A percentile compares a stretch with the other conserved stretches of the same genome.
Conservation (phyloP, 75 land plant genomes). For the Gnetum montanum region DNA sequence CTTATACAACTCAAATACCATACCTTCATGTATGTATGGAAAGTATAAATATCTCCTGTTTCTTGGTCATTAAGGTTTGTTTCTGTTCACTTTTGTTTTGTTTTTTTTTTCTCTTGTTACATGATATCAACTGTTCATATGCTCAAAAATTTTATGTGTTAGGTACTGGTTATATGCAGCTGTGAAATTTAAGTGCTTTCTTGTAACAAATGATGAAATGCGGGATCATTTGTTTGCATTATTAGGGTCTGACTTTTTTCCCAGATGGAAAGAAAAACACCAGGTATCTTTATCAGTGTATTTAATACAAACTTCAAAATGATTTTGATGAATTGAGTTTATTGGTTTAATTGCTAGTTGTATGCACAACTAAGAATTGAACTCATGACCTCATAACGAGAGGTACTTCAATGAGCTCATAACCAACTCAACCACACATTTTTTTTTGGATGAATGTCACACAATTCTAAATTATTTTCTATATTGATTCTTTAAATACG, state of each 20-base stretch:
- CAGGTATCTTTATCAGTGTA: conserved; percentile 39
- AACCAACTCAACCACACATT: too few species aligned
- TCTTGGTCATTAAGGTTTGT: too few species aligned
- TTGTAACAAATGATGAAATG: conserved; percentile 99
- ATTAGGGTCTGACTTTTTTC: conserved; percentile 71
- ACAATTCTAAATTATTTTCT: too few species aligned
- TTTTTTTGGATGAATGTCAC: too few species aligned
- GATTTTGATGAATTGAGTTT: background rate
- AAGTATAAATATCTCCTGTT: too few species aligned
- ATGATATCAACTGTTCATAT: background rate
- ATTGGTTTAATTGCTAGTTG: background rate
- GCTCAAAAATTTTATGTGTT: background rate
- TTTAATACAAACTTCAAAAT: background rate
- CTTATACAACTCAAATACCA: too few species aligned
- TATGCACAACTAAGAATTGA: background rate
- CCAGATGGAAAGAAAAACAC: conserved; percentile 91
- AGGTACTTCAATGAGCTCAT: too few species aligned
- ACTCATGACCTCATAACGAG: too few species aligned
- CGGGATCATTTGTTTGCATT: conserved; percentile 89
- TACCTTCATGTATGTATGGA: too few species aligned
- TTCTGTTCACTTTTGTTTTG: too few species aligned
- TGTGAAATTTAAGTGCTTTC: conserved; percentile 65
- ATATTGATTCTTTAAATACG: too few species aligned
- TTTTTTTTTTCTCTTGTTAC: background rate
- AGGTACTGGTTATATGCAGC: conserved; percentile 99